Conservation (phyloP, 768 basidiomycete species). For the Cystofilobasidium macerans region DNA sequence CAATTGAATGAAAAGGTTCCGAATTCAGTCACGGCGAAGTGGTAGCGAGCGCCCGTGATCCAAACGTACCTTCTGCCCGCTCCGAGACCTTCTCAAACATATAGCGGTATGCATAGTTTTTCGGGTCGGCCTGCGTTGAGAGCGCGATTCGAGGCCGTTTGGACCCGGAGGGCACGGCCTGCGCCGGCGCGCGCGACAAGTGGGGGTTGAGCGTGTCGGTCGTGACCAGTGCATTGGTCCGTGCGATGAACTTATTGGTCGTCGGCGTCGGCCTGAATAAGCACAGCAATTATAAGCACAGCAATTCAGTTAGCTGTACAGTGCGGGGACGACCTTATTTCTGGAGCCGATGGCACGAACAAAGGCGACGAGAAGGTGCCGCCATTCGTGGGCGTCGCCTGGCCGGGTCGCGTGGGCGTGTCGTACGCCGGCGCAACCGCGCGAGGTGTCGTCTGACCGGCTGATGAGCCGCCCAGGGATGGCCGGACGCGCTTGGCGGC, state of each 20-base stretch:
- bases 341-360: no score
- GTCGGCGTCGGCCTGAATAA: background rate
- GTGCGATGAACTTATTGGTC: slow-evolving; percentile 30
- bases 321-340: no score
- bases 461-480: background rate
- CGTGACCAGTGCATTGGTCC: slow-evolving; percentile 35
- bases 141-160: slow-evolving; percentile 33
- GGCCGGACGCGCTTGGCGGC: slow-evolving; percentile 18
- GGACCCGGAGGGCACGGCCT: slow-evolving; percentile 25
- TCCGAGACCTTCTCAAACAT: slow-evolving; percentile 88
- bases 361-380: background rate
- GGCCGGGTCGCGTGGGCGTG: background rate
- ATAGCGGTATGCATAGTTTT: slow-evolving; percentile 49
- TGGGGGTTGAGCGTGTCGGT: slow-evolving; percentile 41
- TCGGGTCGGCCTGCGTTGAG: slow-evolving; percentile 32
- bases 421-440: background rate
- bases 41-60: background rate
- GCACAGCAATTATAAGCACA: background rate
- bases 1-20: no score
- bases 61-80: slow-evolving; percentile 59
- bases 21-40: no score
- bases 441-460: background rate
- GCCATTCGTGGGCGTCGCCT: background rate
- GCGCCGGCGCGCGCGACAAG: slow-evolving; percentile 28
- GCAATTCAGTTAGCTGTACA: no score